Evolutionary conservation across 1,284 basidiomycete genomes (phyloP), one percentile per base, ranked within the genome.

Genomic region (Cryptococcus sp.): DNA sequence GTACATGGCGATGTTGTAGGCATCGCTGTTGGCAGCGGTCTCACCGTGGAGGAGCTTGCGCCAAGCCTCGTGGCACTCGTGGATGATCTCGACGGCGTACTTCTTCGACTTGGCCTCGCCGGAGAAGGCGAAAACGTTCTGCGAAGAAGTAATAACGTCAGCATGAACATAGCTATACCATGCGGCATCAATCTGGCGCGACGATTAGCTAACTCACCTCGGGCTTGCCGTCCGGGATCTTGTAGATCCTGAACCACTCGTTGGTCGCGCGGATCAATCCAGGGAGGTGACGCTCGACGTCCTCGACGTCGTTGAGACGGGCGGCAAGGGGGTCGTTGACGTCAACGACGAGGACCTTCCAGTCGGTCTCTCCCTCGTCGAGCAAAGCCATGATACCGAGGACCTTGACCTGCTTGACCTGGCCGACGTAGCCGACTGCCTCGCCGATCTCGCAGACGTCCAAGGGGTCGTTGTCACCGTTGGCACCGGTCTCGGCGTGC

Each of bases 361-460:
- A 97, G 84, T 97, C 93, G 69, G 93, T 97, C 83, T 97, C 93
- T 70, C 93, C 93, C 79, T 97, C 93, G 75, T 97, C 93, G 68
- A 97, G 87, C 58, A 99, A 85, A 54, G 96, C 96, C 95, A 99
- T 99, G 84, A 99, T 96, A 69, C 96, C 96, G 75, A 99, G 91
- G 64, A 99, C 92, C 84, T 99, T 99, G 86, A 99, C 96, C 81
- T 99, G 96, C 84, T 99, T 99, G 80, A 99, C 86, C 81, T 99
- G 95, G 63, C 96, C 96, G 63, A 89, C 87, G 81, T 95, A 93
- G 66, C 94, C 96, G 72, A 99, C 91, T 78, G 95, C 92, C 81
- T 99, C 96, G 64, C 96, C 96, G 75, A 99, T 99, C 83, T 99
- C 96, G 81, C 96, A 98, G 64, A 99, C 95, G 80, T 99, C 96